Percentiles rank a stretch among this genome's conserved stretches.
phyloP scores from a whole-genome alignment of 495 filamentous ascomycete genomes.

The Penicillium parvum region DNA sequence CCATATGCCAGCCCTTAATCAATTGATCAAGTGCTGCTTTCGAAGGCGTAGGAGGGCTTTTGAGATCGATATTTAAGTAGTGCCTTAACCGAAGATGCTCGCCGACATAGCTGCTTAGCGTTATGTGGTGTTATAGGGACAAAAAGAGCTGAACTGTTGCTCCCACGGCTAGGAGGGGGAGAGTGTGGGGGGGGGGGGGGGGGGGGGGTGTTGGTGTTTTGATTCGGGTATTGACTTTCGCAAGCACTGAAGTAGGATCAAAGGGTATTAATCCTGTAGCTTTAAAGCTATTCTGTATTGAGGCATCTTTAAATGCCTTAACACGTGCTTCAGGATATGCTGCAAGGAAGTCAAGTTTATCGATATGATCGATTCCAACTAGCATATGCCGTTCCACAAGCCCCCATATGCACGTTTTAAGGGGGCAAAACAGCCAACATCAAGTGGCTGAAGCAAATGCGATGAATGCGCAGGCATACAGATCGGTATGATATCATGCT shows the following conservation, averaged over 20 bases:
- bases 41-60: neutral
- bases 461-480: no score
- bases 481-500: neutral
- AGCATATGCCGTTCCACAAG: neutral
- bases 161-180: neutral
- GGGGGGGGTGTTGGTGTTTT: constrained; percentile 1
- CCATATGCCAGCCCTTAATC: neutral
- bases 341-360: neutral
- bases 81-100: neutral
- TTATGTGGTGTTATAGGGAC: neutral
- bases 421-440: neutral
- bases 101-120: neutral
- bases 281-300: neutral
- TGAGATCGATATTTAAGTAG: neutral
- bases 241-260: neutral
- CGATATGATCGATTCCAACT: neutral
- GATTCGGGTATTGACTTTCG: neutral
- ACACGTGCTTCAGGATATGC: neutral
- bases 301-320: neutral
- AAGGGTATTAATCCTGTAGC: neutral
- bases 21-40: neutral
- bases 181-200: no score
- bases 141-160: neutral
- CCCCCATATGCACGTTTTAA: neutral
- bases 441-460: neutral